Evolutionary conservation across 2,329 filamentous ascomycete species (phyloP).

Genomic region (Cyphellophora europaea): DNA sequence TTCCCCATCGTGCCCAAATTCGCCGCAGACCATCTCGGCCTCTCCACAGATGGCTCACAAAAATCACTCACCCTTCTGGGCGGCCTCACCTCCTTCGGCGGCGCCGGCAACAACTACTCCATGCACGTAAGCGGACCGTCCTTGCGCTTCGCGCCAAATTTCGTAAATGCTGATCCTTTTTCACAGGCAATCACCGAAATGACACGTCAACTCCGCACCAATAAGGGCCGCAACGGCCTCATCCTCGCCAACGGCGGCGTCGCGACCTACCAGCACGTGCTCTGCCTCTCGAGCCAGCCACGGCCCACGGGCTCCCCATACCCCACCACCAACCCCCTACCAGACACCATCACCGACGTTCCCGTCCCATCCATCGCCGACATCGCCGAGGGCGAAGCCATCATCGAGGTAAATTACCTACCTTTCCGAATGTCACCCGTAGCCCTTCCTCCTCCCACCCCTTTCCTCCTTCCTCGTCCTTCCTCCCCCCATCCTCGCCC

Average conservation of each 20-base stretch:
- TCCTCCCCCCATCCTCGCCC: neutral
- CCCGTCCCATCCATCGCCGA: slow-evolving; percentile 31
- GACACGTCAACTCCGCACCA: slow-evolving; percentile 41
- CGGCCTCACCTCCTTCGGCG: slow-evolving; percentile 59
- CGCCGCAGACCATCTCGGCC: slow-evolving; percentile 49
- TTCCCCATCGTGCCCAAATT: slow-evolving; percentile 63
- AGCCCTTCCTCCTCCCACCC: neutral
- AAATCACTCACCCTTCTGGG: slow-evolving; percentile 55
- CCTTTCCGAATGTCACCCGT: slow-evolving; percentile 5
- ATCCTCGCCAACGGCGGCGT: slow-evolving; percentile 58
- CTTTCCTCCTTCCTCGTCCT: neutral
- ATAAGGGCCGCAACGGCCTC: slow-evolving; percentile 41
- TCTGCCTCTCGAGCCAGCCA: slow-evolving; percentile 46
- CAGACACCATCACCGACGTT: slow-evolving; percentile 31
- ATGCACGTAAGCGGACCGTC: slow-evolving; percentile 46
- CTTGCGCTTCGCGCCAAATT: neutral
- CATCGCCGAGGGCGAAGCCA: slow-evolving; percentile 39
- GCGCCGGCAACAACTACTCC: slow-evolving; percentile 62
- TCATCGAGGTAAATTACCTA: slow-evolving; percentile 39
- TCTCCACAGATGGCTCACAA: slow-evolving; percentile 35
- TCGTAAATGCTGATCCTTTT: neutral
- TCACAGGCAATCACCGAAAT: slow-evolving; percentile 44
- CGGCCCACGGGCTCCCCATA: slow-evolving; percentile 31
- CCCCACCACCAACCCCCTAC: slow-evolving; percentile 37
- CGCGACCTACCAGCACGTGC: slow-evolving; percentile 55